Conservation (phyloP, 108 stramenopile genomes). For the Seminavis robusta region DNA sequence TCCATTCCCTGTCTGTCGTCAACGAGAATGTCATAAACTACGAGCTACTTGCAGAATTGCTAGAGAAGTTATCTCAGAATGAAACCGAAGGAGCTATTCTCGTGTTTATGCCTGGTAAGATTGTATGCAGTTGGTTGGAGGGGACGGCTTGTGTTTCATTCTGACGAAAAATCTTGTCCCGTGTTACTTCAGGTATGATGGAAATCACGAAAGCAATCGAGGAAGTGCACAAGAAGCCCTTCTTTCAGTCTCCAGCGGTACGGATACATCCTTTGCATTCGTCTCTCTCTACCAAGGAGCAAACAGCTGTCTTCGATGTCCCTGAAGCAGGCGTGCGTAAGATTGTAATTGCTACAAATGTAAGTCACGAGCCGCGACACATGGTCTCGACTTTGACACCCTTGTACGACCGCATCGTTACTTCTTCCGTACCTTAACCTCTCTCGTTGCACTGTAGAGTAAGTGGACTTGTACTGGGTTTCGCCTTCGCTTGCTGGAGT, state of each 20-base stretch:
- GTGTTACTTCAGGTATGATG: slow-evolving; percentile 42
- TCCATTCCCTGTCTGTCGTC: slow-evolving; percentile 63
- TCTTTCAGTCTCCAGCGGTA: slow-evolving; percentile 45
- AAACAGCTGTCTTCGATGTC: slow-evolving; percentile 62
- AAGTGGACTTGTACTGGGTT: no score
- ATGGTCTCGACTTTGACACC: no score
- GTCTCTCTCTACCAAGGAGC: slow-evolving; percentile 64
- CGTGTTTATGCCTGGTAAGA: slow-evolving; percentile 84
- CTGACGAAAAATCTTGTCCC: no score
- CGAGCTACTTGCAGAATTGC: slow-evolving; percentile 50
- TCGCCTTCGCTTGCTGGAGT: no score
- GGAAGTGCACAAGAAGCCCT: slow-evolving; percentile 55
- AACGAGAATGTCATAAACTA: slow-evolving; percentile 80
- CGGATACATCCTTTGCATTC: slow-evolving; percentile 69
- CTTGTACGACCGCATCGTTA: no score
- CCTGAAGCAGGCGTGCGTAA: slow-evolving; percentile 67
- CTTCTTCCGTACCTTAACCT: no score
- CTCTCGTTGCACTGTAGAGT: no score
- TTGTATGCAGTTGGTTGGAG: no score
- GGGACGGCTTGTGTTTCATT: background rate
- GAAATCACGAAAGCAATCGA: slow-evolving; percentile 80
- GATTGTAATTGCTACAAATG: slow-evolving; percentile 85
- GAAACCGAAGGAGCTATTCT: slow-evolving; percentile 77
- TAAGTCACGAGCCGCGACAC: no score
- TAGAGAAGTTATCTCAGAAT: slow-evolving; percentile 50